Conservation (phyloP, 805 yeast genomes). For the Saturnispora serradocipensis region DNA sequence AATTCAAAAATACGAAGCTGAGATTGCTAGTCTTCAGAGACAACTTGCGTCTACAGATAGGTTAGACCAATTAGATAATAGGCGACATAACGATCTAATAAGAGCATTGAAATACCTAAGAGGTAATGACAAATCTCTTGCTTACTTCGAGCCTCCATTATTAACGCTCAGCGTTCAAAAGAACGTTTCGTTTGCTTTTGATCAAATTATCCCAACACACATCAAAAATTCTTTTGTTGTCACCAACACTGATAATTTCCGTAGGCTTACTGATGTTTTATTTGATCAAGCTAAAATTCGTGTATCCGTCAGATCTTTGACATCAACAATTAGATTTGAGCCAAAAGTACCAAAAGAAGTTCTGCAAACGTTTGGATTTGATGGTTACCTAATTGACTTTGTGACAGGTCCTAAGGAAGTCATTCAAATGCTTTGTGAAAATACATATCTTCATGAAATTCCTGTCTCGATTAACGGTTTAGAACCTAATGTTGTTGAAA, state of each 20-base stretch:
- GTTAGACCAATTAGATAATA: constrained; percentile 35
- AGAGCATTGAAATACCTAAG: constrained; percentile 38
- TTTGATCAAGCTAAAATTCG: constrained; percentile 26
- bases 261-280: constrained; percentile 33
- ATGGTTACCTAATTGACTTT: constrained; percentile 66
- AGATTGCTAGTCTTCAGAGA: constrained; percentile 12
- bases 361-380: constrained; percentile 54
- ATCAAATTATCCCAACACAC: constrained; percentile 1
- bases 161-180: constrained; percentile 46
- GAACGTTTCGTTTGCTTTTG: constrained; percentile 36
- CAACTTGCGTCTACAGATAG: constrained; percentile 40
- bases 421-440: constrained; percentile 58
- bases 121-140: constrained; percentile 18
- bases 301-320: constrained; percentile 48
- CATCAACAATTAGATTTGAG: constrained; percentile 8
- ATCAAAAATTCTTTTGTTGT: constrained; percentile 34
- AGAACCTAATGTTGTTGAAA: not conserved
- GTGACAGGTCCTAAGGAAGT: constrained; percentile 67
- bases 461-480: constrained; percentile 54
- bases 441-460: constrained; percentile 39
- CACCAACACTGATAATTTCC: constrained; percentile 40
- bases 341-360: constrained; percentile 11
- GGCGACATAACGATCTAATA: constrained; percentile 19
- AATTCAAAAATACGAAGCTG: not conserved
- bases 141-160: constrained; percentile 69